phyloP scores from a whole-genome alignment of 2,329 filamentous ascomycete genomes.

The Plenodomus tracheiphilus region DNA sequence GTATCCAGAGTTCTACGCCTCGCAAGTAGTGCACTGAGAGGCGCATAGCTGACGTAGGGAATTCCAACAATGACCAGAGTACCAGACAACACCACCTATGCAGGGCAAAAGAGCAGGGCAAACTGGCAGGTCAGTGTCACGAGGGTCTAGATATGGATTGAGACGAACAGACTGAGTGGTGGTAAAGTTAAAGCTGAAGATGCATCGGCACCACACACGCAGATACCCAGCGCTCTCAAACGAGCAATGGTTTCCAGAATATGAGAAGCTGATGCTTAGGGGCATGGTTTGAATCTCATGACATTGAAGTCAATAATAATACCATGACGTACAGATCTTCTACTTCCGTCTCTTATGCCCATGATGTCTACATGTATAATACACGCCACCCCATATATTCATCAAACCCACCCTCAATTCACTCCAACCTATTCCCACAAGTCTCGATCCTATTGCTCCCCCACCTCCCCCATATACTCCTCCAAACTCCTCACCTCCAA shows the following conservation, averaged over 20 bases:
- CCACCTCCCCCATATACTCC: constrained; percentile 51
- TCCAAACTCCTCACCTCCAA: constrained; percentile 67
- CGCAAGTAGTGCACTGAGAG: constrained; percentile 43
- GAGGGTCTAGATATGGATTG: not conserved
- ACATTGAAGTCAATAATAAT: not conserved
- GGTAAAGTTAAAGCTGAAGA: not conserved
- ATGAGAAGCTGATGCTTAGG: too few species aligned
- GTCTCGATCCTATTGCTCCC: too few species aligned
- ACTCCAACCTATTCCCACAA: too few species aligned
- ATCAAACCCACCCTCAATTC: too few species aligned
- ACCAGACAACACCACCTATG: not conserved
- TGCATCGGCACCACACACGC: not conserved
- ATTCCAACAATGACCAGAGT: not conserved
- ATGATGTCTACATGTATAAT: constrained; percentile 21
- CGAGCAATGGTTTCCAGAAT: not conserved
- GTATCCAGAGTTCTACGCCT: constrained; percentile 65
- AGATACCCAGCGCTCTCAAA: not conserved
- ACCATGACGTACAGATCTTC: constrained; percentile 7
- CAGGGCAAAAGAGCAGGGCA: too few species aligned
- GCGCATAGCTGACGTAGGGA: too few species aligned
- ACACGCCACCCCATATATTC: constrained; percentile 7
- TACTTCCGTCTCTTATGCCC: constrained; percentile 7
- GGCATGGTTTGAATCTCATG: not conserved
- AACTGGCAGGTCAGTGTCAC: not conserved
- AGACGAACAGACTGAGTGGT: not conserved